phyloP scores from a whole-genome alignment of 306 rosid genomes.

The Lagenaria siceraria region DNA sequence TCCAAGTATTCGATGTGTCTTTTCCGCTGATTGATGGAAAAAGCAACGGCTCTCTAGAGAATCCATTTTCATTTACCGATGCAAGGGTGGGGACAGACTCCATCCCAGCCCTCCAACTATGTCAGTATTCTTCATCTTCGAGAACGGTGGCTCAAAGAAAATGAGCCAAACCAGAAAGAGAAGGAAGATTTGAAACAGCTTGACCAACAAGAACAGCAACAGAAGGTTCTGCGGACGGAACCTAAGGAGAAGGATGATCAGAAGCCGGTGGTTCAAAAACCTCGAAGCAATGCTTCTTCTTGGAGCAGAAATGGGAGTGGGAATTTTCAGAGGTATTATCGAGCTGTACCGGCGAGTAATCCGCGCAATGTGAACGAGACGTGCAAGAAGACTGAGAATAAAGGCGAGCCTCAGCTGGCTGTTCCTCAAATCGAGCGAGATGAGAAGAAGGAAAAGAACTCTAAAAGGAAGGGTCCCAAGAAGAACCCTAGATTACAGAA shows the following conservation, averaged over 20 bases:
- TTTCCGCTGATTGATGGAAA: not conserved
- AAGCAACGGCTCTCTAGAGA: not conserved
- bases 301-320: not conserved
- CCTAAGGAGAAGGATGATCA: not conserved
- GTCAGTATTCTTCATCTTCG: conserved; percentile 41
- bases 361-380: not conserved
- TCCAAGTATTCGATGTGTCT: not conserved
- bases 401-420: not conserved
- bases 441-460: conserved; percentile 2
- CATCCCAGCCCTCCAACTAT: conserved; percentile 43
- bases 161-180: conserved; percentile 10
- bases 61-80: not conserved
- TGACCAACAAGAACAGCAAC: not conserved
- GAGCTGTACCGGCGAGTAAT: not conserved
- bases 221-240: conserved; percentile 7
- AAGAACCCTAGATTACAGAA: not conserved
- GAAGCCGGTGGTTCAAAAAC: not conserved
- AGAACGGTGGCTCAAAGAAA: conserved; percentile 39
- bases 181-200: conserved; percentile 2
- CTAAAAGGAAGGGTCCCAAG: not conserved
- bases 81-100: conserved; percentile 8
- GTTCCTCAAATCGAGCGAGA: not conserved
- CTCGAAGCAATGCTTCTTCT: not conserved
- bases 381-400: not conserved
- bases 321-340: not conserved